phyloP scores from a whole-genome alignment of 352 stramenopile species.

The Globisporangium apiculatum region DNA sequence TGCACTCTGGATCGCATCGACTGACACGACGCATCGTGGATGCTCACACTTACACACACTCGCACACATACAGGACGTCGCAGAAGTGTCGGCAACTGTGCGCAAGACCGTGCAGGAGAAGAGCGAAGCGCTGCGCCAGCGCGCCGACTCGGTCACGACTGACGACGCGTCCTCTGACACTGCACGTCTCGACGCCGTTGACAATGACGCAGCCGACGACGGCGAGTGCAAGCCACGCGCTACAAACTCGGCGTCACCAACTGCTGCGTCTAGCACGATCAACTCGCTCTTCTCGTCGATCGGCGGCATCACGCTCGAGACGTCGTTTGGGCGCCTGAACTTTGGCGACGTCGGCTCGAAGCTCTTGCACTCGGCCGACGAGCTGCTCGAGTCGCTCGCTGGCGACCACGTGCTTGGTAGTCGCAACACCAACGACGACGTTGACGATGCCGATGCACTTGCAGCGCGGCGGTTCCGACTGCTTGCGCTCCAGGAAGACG shows the following conservation, averaged over 20 bases:
- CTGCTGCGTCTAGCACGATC: conserved; percentile 7
- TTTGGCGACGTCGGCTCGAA: conserved; percentile 62
- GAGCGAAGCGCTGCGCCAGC: conserved; percentile 33
- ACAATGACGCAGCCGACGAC: neutral
- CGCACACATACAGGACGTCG: conserved; percentile 26
- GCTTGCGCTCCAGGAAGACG: conserved; percentile 53
- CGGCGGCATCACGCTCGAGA: conserved; percentile 16
- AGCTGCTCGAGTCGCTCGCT: conserved; percentile 43
- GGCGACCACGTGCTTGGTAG: conserved; percentile 16
- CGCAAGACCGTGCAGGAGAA: conserved; percentile 46
- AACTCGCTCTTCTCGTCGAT: conserved; percentile 59
- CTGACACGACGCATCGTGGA: neutral
- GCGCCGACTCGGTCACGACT: conserved; percentile 11
- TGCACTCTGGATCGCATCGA: no score
- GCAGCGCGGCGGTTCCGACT: conserved; percentile 51
- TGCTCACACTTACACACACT: neutral
- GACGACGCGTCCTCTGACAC: conserved; percentile 12
- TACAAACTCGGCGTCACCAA: conserved; percentile 1
- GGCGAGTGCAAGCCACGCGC: neutral
- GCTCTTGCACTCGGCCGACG: conserved; percentile 61
- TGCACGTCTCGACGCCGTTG: neutral
- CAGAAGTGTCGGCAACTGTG: conserved; percentile 47
- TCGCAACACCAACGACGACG: conserved; percentile 12
- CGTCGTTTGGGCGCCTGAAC: conserved; percentile 17
- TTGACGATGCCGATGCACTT: conserved; percentile 8